Base-by-base conservation (phyloP, 2,329 filamentous ascomycete species). In the Didymella sp. region DNA sequence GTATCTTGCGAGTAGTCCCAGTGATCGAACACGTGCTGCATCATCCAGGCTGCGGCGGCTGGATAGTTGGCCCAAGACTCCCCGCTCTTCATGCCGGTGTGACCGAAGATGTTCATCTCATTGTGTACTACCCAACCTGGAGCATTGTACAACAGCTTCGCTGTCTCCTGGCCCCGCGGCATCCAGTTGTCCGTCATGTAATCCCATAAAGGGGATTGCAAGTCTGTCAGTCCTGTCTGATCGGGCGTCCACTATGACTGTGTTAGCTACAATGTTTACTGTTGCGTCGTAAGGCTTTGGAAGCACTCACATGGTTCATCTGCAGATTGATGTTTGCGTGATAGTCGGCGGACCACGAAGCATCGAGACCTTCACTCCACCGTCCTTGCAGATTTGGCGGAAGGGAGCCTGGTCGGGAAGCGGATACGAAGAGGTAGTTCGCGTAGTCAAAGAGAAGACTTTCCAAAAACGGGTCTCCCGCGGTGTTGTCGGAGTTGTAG, bases 301-400 rank as follows among this genome's bases (percentile, higher is more conserved):
- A 21, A 38, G 5, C 8, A 6, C 35, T 22, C 6, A 38, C 35
- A 62, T 86, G 80, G 56, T 86, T 87, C 85, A 86, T 87, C 60
- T 87, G 82, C 0, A 86, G 54, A 54, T 87, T 87, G 63, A 87
- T 86, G 58, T 87, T 84, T 35, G 80, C 76, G 49, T 85, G 84
- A 53, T 85, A 87, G 61, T 87, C 84, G 2, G 76, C 80, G 12
- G 79, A 78, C 85, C 85, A 85, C 0, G 80, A 78, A 4, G 78
- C 74, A 0, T 62, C 61, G 2, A 82, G 66, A 0, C 76, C 69
- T 41, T 82, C 78, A 4, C 79, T 80, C 85, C 85, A 87, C 17
- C 78, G 77, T 0, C 85, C 84, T 64, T 85, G 83, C 0, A 87
- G 76, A 53, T 86, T 87, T 0, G 84, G 77, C 0, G 85, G 85